Conservation (phyloP, 805 yeast species). For the Nakazawaea laoshanensis region DNA sequence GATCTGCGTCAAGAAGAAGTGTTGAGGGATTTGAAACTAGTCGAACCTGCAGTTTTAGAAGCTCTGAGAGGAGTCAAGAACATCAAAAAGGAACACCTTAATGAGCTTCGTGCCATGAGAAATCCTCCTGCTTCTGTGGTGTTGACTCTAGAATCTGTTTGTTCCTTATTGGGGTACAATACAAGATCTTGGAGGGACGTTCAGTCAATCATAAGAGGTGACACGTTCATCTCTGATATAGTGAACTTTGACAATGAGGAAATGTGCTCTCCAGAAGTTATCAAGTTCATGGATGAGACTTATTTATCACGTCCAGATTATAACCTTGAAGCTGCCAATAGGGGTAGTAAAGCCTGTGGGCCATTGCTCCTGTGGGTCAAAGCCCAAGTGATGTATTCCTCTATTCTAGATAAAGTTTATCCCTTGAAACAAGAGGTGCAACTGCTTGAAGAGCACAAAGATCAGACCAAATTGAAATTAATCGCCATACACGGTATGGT, state of each 20-base stretch:
- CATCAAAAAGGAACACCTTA: constrained; percentile 85
- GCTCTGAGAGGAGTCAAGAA: constrained; percentile 89
- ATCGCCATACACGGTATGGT: constrained; percentile 80
- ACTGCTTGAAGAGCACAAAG: constrained; percentile 49
- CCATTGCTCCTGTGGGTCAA: constrained; percentile 83
- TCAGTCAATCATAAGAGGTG: constrained; percentile 68
- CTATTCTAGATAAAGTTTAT: constrained; percentile 59
- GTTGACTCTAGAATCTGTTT: constrained; percentile 79
- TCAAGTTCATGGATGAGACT: constrained; percentile 45
- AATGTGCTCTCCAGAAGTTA: constrained; percentile 45
- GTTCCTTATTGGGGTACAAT: constrained; percentile 67
- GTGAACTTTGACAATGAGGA: constrained; percentile 61
- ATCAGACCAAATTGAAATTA: constrained; percentile 57
- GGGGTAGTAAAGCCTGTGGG: constrained; percentile 95
- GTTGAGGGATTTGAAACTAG: constrained; percentile 54
- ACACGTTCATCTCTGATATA: constrained; percentile 80
- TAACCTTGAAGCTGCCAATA: constrained; percentile 62
- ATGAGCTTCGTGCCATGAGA: constrained; percentile 81
- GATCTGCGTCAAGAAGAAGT: constrained; percentile 45
- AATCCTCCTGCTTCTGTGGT: constrained; percentile 89
- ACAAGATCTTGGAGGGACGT: constrained; percentile 75
- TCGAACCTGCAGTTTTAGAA: constrained; percentile 77
- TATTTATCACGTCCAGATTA: constrained; percentile 60
- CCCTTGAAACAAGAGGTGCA: constrained; percentile 67
- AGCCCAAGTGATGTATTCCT: constrained; percentile 78